Evolutionary conservation across 306 rosid genomes (phyloP), one percentile per base, ranked within the genome.

Genomic region (Begonia peltatifolia): DNA sequence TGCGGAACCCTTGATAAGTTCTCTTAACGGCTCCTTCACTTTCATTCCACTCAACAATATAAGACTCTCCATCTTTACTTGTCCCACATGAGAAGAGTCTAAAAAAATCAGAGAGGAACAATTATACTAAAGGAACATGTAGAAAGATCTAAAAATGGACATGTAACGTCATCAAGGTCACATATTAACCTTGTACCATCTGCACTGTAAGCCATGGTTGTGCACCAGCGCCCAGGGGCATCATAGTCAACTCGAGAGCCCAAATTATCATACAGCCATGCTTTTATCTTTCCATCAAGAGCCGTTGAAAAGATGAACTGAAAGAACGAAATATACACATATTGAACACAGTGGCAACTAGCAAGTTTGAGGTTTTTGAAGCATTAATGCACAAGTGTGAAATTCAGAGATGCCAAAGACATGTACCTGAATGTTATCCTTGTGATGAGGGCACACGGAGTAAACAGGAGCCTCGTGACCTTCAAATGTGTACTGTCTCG

Each of bases 21-120:
- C 94, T 80, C 73, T 85, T 83, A 46, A 90, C 95, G 15, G 87
- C 94, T 51, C 95, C 95, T 76, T 86, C 99, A 64, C 87, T 80
- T 70, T 86, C 95, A 69, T 90, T 90, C 95, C 95, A 90, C 70
- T 90, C 95, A 70, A 83, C 99, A 71, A 90, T 83, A 57, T 76
- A 77, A n/a, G 99, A 90, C 41, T 83, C 92, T 44, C 99, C 99
- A 0, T 83, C 99, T 69, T 83, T 83, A 71, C 86, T 83, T 43
- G 99, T 90, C 54, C 99, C 99, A 41, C 99, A 90, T 50, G 99
- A 90, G 70, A 90, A 90, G 53, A 90, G 99, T 80, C 99, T 86
- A 52, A 44, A 44, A 44, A n/a, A 10, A 17, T 12, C 46, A 25
- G 5, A 41, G 54, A 64, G 14, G 8, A 30, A 30, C 23, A 1